A percentile compares a stretch with the other conserved stretches of the same genome.
These are phyloP conservation scores for Escallonia rubra DNA, from an alignment of 129 eudicot genomes.

Conservation along the genomic window DNA sequence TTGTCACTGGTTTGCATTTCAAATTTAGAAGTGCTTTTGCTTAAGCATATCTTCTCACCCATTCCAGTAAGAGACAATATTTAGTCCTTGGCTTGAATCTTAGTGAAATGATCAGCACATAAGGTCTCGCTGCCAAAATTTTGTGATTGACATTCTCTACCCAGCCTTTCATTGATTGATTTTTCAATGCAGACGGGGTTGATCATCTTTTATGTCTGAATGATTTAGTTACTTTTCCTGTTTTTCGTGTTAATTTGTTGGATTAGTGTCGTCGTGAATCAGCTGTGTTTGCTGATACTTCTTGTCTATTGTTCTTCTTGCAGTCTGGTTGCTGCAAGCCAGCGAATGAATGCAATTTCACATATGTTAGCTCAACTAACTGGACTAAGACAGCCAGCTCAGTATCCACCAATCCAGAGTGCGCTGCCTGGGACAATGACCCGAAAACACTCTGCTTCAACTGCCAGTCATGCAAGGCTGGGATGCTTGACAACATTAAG, in stretches of 20 bases:
- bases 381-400: conserved; percentile 48
- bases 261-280: not conserved
- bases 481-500: conserved; percentile 70
- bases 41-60: too few relatives aligned
- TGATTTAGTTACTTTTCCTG: too few relatives aligned
- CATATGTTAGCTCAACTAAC: conserved; percentile 53
- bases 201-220: too few relatives aligned
- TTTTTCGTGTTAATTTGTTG: not conserved
- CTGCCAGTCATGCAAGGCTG: conserved; percentile 91
- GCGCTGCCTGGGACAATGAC: conserved; percentile 62
- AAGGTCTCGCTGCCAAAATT: too few relatives aligned
- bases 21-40: too few relatives aligned
- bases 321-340: conserved; percentile 99
- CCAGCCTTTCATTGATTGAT: not conserved
- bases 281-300: not conserved
- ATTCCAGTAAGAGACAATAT: too few relatives aligned
- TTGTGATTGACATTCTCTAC: not conserved
- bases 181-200: not conserved
- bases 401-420: conserved; percentile 39
- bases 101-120: too few relatives aligned
- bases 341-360: conserved; percentile 44
- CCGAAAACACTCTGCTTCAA: conserved; percentile 47
- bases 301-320: not conserved
- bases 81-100: too few relatives aligned
- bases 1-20: too few relatives aligned